Percentiles rank a stretch among this genome's conserved stretches.
Conservation (phyloP, 2,329 filamentous ascomycete species). For the Myriosclerotinia duriaeana region DNA sequence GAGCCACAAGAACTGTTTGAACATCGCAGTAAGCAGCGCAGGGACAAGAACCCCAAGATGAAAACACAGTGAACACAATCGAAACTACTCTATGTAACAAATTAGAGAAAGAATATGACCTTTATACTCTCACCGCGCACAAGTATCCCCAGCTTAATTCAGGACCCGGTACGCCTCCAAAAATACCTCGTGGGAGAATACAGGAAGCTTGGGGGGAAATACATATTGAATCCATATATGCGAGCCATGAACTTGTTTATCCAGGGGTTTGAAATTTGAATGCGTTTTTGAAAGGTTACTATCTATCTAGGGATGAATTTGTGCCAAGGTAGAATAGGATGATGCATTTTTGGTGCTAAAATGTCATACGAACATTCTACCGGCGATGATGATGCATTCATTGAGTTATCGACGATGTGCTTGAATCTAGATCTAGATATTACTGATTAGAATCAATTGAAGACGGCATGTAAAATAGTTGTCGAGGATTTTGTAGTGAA, state of each 20-base stretch:
- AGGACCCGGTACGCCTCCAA: conserved; percentile 9
- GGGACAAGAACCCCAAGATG: conserved; percentile 32
- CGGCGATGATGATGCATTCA: not conserved
- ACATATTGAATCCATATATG: not conserved
- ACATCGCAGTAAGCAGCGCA: conserved; percentile 28
- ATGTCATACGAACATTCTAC: not conserved
- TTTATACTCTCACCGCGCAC: conserved; percentile 10
- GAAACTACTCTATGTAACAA: not conserved
- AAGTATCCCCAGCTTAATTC: not conserved
- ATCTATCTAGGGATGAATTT: too few species aligned
- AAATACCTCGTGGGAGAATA: conserved; percentile 18
- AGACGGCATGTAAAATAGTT: not conserved
- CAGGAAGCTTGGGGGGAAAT: not conserved
- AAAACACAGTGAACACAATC: not conserved
- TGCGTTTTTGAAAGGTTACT: too few species aligned
- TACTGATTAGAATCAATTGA: not conserved
- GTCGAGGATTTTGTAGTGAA: not conserved
- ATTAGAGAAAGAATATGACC: not conserved
- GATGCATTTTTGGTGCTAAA: not conserved
- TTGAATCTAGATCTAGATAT: not conserved
- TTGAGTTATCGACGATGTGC: not conserved
- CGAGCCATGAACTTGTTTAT: conserved; percentile 9
- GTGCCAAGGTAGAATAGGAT: not conserved
- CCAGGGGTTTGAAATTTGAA: not conserved
- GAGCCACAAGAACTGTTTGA: conserved; percentile 29